Conservation (phyloP, 139 green algal genomes). For the Chlamydomonas incerta region DNA sequence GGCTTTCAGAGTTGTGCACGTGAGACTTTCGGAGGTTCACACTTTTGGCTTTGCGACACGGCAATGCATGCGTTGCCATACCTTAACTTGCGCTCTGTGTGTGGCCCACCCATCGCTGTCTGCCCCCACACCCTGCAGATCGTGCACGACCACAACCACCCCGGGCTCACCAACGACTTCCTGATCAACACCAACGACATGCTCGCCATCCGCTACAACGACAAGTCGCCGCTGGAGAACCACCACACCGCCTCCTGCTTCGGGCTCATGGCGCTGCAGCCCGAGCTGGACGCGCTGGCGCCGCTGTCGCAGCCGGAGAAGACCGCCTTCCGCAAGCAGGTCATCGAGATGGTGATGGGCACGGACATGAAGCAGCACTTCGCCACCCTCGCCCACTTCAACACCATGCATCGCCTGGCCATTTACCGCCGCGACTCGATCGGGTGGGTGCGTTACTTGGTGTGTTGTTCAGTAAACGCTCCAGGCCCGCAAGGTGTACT, state of each 20-base stretch:
- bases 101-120: slow-evolving; percentile 9
- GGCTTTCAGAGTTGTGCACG: too few species aligned
- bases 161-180: too few species aligned
- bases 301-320: background rate
- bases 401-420: slow-evolving; percentile 53
- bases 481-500: too few species aligned
- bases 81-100: too few species aligned
- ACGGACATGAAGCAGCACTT: slow-evolving; percentile 74
- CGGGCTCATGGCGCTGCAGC: background rate
- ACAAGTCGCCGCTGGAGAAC: too few species aligned
- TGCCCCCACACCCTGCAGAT: background rate
- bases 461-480: too few species aligned
- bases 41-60: too few species aligned
- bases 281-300: background rate
- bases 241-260: too few species aligned
- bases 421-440: background rate
- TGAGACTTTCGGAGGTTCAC: too few species aligned
- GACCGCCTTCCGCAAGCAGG: background rate
- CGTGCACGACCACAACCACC: too few species aligned
- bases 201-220: background rate
- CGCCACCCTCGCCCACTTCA: slow-evolving; percentile 58
- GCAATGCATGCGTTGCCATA: too few species aligned
- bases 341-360: slow-evolving; percentile 62
- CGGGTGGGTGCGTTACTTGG: background rate
- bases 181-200: too few species aligned